Conservation (phyloP, 306 rosid species). For the Quercus glauca region DNA sequence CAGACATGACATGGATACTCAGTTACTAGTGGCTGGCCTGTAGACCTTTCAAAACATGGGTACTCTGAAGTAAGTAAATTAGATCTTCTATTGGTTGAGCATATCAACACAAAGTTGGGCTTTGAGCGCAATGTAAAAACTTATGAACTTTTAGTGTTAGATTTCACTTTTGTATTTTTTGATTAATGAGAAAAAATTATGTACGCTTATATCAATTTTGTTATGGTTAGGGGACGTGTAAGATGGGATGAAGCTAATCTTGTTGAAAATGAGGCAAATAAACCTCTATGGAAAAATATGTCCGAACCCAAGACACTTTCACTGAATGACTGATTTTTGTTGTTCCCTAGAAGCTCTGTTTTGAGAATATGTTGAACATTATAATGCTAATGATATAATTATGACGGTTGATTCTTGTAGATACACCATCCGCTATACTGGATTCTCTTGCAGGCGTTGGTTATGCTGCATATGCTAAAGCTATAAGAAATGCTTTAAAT, state of each 20-base stretch:
- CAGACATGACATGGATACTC: no score
- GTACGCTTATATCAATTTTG: not conserved
- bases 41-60: not conserved
- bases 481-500: not conserved
- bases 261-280: not conserved
- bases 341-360: not conserved
- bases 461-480: not conserved
- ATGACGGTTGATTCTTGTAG: no score
- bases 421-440: no score
- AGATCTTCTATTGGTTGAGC: not conserved
- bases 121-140: not conserved
- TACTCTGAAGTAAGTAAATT: not conserved
- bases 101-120: not conserved
- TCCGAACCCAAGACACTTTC: constrained; percentile 58
- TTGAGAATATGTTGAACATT: not conserved
- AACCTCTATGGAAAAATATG: constrained; percentile 51
- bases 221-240: constrained; percentile 29
- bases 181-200: not conserved
- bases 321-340: constrained; percentile 33
- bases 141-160: not conserved
- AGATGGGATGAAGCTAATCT: constrained; percentile 51
- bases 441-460: no score
- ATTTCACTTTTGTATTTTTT: not conserved
- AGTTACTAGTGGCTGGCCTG: no score
- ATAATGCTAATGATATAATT: no score